Conservation (phyloP, 2,329 filamentous ascomycete species). For the Balansia obtecta region DNA sequence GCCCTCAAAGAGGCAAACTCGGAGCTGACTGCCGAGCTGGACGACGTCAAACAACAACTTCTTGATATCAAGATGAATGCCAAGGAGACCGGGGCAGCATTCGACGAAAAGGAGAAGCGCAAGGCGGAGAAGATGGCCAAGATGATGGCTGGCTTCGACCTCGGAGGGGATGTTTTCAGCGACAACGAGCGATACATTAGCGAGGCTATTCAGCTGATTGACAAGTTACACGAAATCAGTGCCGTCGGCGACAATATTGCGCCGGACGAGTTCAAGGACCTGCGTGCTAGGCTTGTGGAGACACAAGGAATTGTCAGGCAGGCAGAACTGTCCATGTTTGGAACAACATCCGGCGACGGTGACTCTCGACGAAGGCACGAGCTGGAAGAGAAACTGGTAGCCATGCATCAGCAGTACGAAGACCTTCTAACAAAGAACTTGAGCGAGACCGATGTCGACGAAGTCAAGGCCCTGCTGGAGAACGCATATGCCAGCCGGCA, state of each 20-base stretch:
- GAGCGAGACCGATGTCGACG: constrained; percentile 64
- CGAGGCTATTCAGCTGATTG: constrained; percentile 72
- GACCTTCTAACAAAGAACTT: constrained; percentile 70
- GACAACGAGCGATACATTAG: constrained; percentile 81
- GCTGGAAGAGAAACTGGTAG: constrained; percentile 62
- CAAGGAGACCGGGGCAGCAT: constrained; percentile 77
- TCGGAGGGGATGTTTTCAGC: constrained; percentile 85
- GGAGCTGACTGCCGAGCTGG: constrained; percentile 82
- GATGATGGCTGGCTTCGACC: constrained; percentile 99
- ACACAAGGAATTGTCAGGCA: constrained; percentile 88
- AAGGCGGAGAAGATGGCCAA: constrained; percentile 99
- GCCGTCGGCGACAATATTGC: constrained; percentile 66
- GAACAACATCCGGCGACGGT: constrained; percentile 49
- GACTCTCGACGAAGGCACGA: constrained; percentile 59
- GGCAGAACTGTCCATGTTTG: constrained; percentile 75
- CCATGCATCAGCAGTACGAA: constrained; percentile 74
- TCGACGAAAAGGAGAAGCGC: constrained; percentile 96
- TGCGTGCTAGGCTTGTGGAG: constrained; percentile 71
- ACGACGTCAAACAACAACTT: constrained; percentile 92
- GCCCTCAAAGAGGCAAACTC: constrained; percentile 90
- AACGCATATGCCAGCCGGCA: constrained; percentile 66
- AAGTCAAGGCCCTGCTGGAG: constrained; percentile 69
- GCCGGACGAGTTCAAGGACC: constrained; percentile 65
- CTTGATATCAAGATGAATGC: constrained; percentile 94
- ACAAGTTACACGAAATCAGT: constrained; percentile 65